These are phyloP conservation scores for Prunus mongolica DNA, from an alignment of 306 rosid species.

Conservation along the genomic window DNA sequence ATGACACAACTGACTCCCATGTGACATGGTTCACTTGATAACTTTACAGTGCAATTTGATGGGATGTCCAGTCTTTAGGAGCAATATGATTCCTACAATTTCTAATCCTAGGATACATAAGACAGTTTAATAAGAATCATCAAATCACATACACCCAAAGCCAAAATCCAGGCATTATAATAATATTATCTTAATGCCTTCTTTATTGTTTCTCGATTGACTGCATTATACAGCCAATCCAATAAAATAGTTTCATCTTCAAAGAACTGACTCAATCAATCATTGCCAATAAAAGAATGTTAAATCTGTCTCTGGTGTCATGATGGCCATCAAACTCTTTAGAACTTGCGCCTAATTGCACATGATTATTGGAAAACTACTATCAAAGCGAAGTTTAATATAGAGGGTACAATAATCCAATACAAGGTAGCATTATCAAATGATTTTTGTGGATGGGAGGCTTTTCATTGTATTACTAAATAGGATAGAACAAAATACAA, in stretches of 20 bases:
- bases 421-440: background rate
- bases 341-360: background rate
- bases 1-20: background rate
- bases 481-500: background rate
- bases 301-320: background rate
- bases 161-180: background rate
- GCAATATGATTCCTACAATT: background rate
- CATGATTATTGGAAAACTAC: background rate
- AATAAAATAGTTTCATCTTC: background rate
- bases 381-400: background rate
- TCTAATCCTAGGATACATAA: background rate
- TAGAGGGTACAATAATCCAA: background rate
- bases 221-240: background rate
- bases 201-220: background rate
- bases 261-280: background rate
- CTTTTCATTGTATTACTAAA: background rate
- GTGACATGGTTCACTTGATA: conserved; percentile 4
- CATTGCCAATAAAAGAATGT: background rate
- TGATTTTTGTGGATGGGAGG: background rate
- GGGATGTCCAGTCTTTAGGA: background rate
- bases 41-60: background rate
- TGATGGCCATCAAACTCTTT: background rate
- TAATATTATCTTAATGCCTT: conserved; percentile 3
- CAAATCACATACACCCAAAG: background rate
- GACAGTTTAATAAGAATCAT: background rate